Evolutionary conservation across 306 rosid genomes (phyloP).

Genomic region (Leucaena leucocephala): DNA sequence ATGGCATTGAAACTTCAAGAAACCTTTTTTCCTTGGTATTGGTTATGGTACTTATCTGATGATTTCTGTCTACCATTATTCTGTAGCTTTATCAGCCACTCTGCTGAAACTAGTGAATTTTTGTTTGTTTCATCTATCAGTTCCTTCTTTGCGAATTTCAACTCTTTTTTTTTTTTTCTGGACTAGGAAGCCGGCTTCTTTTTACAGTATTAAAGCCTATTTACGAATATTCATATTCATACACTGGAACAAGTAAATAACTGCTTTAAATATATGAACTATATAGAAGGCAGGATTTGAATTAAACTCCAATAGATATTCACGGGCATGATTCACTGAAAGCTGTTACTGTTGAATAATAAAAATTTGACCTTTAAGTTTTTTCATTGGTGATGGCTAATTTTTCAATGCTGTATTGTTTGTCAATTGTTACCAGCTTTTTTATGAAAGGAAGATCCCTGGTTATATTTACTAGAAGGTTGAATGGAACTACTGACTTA

Average conservation of each 20-base stretch:
- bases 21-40: neutral
- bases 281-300: neutral
- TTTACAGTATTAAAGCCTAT: neutral
- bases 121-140: neutral
- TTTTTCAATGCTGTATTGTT: neutral
- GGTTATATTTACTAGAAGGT: conserved; percentile 17
- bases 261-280: neutral
- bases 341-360: neutral
- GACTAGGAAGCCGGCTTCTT: neutral
- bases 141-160: neutral
- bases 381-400: neutral
- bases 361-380: neutral
- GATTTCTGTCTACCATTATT: conserved; percentile 6
- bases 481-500: neutral
- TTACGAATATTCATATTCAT: neutral
- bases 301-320: neutral
- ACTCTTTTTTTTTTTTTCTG: neutral
- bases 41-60: neutral
- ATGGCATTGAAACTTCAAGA: conserved; percentile 21
- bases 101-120: neutral
- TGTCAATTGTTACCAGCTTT: neutral
- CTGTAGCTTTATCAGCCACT: neutral
- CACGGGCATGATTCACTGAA: neutral
- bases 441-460: neutral
- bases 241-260: neutral